phyloP scores from a whole-genome alignment of 768 basidiomycete genomes.

The Lyophyllum shimeji region DNA sequence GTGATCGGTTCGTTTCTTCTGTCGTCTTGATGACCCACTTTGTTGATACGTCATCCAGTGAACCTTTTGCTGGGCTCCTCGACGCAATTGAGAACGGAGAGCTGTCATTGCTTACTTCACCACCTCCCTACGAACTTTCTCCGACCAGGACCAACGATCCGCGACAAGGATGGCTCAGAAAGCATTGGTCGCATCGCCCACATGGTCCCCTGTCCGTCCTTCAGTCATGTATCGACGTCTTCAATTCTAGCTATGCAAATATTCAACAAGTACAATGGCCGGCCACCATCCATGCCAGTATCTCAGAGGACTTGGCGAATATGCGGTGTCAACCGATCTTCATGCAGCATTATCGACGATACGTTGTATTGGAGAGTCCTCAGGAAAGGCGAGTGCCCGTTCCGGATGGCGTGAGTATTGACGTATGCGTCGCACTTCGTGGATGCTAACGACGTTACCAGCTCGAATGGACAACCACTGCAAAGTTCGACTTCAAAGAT shows the following conservation, averaged over 20 bases:
- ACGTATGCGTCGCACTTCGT: not conserved
- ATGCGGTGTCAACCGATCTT: slow-evolving; percentile 48
- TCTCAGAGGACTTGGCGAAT: slow-evolving; percentile 45
- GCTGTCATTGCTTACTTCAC: slow-evolving; percentile 50
- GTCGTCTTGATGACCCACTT: not conserved
- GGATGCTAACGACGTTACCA: slow-evolving; percentile 22
- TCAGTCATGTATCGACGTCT: slow-evolving; percentile 39
- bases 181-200: slow-evolving; percentile 29
- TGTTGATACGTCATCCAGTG: slow-evolving; percentile 26
- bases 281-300: slow-evolving; percentile 39
- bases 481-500: slow-evolving; percentile 23
- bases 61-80: slow-evolving; percentile 39
- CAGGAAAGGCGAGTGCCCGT: slow-evolving; percentile 25
- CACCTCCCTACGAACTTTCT: slow-evolving; percentile 32
- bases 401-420: slow-evolving; percentile 45
- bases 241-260: slow-evolving; percentile 25
- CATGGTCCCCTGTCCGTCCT: slow-evolving; percentile 35
- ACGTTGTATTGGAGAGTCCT: slow-evolving; percentile 52
- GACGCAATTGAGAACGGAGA: slow-evolving; percentile 54
- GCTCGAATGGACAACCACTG: slow-evolving; percentile 55
- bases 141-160: slow-evolving; percentile 19
- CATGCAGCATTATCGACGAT: slow-evolving; percentile 63
- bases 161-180: slow-evolving; percentile 37
- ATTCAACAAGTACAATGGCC: slow-evolving; percentile 32
- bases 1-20: slow-evolving; percentile 35